Base-by-base conservation (phyloP, 352 stramenopile genomes). In the Plasmopara halstedii region DNA sequence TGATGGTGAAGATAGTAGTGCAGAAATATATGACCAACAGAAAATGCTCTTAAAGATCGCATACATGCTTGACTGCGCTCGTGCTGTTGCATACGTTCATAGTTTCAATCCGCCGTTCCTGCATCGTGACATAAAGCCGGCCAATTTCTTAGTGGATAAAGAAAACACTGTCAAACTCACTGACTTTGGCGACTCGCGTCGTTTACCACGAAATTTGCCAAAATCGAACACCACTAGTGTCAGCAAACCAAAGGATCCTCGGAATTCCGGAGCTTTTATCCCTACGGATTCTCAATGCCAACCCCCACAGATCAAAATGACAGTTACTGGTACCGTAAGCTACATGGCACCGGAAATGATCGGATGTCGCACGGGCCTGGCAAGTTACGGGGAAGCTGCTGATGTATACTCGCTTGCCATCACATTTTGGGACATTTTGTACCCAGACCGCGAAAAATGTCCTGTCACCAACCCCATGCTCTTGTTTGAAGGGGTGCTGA, bases 321-420 rank as follows among this genome's bases (percentile, higher is more conserved):
- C 67, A 8, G 74, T 88, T 1, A 73, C 72, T 19, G 78, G 77
- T 0, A 88, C 78, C 0, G 70, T 82, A 1, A 61, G 79, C 18
- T 85, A 86, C 54, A 89, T 89, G 76, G 76, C 78, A 7, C 78
- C 78, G 0, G 78, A 89, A 45, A 56, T 89, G 6, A 84, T 89
- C 44, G 76, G 80, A 31, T 67, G 72, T 2, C 51, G 59, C 18
- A 61, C 50, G 14, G 70, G 73, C 3, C 14, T 68, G 4, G 70
- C 65, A 9, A 51, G 45, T 0, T 88, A 88, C 38, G 70, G 54
- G 3, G 73, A 88, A 59, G 69, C 67, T 13, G 73, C 76, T 14
- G 78, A 89, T 21, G 62, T 89, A 7, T 89, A 84, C 52, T 72
- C 69, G 20, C 47, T 90, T 14, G 77, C 54, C 13, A 74, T 89